Conservation (phyloP, 805 yeast species). For the Suhomyces xylopsoci region DNA sequence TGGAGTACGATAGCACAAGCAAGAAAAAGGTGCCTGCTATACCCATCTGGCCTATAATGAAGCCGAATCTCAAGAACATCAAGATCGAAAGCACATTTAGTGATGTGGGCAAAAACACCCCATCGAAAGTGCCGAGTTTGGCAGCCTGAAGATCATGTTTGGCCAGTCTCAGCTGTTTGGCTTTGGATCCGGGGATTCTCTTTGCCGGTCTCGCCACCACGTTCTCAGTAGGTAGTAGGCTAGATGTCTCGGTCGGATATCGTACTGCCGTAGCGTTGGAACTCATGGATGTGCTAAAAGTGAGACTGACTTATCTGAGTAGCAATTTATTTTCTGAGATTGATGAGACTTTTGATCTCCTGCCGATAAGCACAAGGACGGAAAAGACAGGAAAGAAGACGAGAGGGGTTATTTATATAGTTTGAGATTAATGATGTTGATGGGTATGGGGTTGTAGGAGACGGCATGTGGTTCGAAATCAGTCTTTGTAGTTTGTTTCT, state of each 20-base stretch:
- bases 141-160: slow-evolving; percentile 1
- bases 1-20: slow-evolving; percentile 68
- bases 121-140: slow-evolving; percentile 79
- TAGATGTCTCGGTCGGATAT: slow-evolving; percentile 3
- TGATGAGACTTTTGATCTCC: not conserved
- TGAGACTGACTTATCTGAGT: not conserved
- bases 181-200: not conserved
- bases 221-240: not conserved
- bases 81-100: slow-evolving; percentile 88
- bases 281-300: not conserved
- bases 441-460: not conserved
- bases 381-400: too few relatives aligned
- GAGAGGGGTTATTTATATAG: too few relatives aligned
- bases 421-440: not conserved
- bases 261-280: not conserved
- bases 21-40: slow-evolving; percentile 70
- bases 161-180: not conserved
- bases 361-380: not conserved
- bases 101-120: slow-evolving; percentile 92
- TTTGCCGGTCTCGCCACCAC: not conserved
- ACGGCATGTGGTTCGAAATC: not conserved
- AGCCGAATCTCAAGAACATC: slow-evolving; percentile 94
- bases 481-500: not conserved
- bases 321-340: not conserved
- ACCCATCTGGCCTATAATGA: slow-evolving; percentile 93